Base-by-base conservation (phyloP, 148 eudicot genomes). In the Polygonum maritimum region DNA sequence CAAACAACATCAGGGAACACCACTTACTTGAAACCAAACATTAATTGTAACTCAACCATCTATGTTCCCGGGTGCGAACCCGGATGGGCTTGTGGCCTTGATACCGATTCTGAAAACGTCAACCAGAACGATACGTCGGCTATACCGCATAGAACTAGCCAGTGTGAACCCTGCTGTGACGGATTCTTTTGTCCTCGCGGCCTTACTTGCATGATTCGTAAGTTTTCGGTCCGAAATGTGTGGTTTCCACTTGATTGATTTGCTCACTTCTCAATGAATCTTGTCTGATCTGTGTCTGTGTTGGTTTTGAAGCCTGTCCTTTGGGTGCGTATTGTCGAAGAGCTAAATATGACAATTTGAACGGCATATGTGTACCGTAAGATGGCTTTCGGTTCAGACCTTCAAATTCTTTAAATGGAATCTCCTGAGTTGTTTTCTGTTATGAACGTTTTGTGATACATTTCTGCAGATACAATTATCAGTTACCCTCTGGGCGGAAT, bases 361-460 rank as follows among this genome's bases (percentile, higher is more conserved):
- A 86, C 41, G 92, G 94, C 73, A 72, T 88, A 44, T 95, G 99
- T 77, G 90, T 84, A 72, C 99, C 99, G 99, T 92, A 87, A 92
- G 96, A 80, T 6, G 47, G 9, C 10, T 71, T 38, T 52, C 49
- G 48, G 39, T 65, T 70, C 33, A 73, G 40, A 4, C 15, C 19
- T 49, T 14, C 55, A 49, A 3, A 5, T n/a, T 5, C 19, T 14
- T 49, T 52, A 67, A 7, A 57, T 22, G 44, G 7, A 74, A 18
- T 45, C 62, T 74, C 13, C 2, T 48, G 76, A 8, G 39, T 40
- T 57, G 48, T 54, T 38, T 47, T 49, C 33, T 5, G 7, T 1
- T 54, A 0, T 54, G 9, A 16, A 54, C 60, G 1, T n/a, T 26
- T 15, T 13, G 40, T 69, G 18, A 52, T 52, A 62, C 22, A 15